Evolutionary conservation across 176 grass and related monocot genomes (phyloP).

Genomic region (Eragrostis nindensis): DNA sequence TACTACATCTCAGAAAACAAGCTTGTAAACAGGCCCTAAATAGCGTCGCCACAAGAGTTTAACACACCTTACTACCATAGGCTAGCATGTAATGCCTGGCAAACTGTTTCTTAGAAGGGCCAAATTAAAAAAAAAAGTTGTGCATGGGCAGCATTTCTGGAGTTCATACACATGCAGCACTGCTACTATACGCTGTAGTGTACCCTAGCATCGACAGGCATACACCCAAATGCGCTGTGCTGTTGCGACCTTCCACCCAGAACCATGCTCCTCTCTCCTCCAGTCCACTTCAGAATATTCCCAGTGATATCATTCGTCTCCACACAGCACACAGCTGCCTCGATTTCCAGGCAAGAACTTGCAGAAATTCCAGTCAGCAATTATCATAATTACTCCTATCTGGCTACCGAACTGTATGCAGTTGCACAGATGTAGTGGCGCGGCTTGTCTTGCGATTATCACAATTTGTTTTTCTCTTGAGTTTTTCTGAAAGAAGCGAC

Average conservation of each 20-base stretch:
- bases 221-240: background rate
- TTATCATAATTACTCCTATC: background rate
- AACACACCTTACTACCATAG: too few relatives aligned
- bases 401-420: too few relatives aligned
- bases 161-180: background rate
- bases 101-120: too few relatives aligned
- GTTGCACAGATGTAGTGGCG: background rate
- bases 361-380: background rate
- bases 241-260: background rate
- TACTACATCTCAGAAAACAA: too few relatives aligned
- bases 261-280: conserved; percentile 18
- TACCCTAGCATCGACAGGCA: conserved; percentile 3
- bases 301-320: conserved; percentile 3
- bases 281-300: conserved; percentile 35
- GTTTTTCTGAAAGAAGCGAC: too few relatives aligned
- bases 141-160: background rate
- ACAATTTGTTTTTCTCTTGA: too few relatives aligned
- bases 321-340: background rate
- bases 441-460: too few relatives aligned
- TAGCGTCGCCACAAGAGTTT: too few relatives aligned
- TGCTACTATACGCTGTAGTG: background rate
- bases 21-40: too few relatives aligned
- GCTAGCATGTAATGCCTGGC: too few relatives aligned
- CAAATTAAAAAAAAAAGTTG: background rate
- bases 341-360: background rate